Conservation (phyloP, 352 stramenopile species). For the Phytopythium chamaehyphon region DNA sequence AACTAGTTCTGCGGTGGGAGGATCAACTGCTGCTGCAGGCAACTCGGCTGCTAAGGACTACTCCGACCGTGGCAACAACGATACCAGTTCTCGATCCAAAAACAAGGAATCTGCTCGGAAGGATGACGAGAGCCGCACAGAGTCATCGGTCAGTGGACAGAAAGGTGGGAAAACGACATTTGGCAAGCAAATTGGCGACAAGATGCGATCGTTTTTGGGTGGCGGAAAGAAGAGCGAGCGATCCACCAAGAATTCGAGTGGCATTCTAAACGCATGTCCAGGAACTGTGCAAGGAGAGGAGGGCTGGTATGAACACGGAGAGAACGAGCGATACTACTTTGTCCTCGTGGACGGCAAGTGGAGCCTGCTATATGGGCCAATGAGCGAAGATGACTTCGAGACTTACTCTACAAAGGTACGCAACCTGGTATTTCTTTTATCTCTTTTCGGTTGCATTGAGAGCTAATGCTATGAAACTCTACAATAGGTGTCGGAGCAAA, state of each 20-base stretch:
- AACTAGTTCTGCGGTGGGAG: not conserved
- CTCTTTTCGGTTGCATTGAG: not conserved
- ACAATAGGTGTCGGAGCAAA: slow-evolving; percentile 59
- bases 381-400: slow-evolving; percentile 84
- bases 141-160: slow-evolving; percentile 20
- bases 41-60: slow-evolving; percentile 12
- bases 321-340: slow-evolving; percentile 87
- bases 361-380: slow-evolving; percentile 81
- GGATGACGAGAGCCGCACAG: slow-evolving; percentile 49
- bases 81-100: slow-evolving; percentile 9
- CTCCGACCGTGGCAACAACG: slow-evolving; percentile 9
- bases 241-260: slow-evolving; percentile 59
- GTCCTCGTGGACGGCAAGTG: slow-evolving; percentile 78
- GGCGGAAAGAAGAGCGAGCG: slow-evolving; percentile 67
- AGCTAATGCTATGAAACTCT: not conserved
- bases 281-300: slow-evolving; percentile 80
- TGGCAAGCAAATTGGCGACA: slow-evolving; percentile 76
- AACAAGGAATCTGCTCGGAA: slow-evolving; percentile 26
- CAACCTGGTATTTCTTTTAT: not conserved
- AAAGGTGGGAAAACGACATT: slow-evolving; percentile 37
- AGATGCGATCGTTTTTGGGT: slow-evolving; percentile 75
- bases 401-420: slow-evolving; percentile 68
- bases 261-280: slow-evolving; percentile 76
- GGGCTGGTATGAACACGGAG: slow-evolving; percentile 85
- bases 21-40: not conserved